phyloP scores from a whole-genome alignment of 371 early-diverging fungal genomes.

The Phascolomyces articulosus region DNA sequence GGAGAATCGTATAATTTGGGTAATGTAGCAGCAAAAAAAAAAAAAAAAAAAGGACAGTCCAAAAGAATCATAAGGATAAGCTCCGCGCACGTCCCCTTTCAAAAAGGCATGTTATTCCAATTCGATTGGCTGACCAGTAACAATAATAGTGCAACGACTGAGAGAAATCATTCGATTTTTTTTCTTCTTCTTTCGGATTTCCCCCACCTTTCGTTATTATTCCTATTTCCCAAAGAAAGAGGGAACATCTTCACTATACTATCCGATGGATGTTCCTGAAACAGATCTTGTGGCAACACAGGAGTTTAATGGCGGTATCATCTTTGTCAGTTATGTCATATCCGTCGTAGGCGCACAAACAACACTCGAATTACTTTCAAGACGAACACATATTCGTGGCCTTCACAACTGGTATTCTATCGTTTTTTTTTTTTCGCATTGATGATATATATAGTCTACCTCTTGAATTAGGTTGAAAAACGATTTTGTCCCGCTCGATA shows the following conservation, averaged over 20 bases:
- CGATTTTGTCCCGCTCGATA: not conserved
- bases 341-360: conserved; percentile 25
- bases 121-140: not conserved
- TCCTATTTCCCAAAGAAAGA: not conserved
- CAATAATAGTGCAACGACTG: not conserved
- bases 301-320: conserved; percentile 27
- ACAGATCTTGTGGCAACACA: conserved; percentile 13
- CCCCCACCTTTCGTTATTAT: not conserved
- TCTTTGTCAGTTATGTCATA: conserved; percentile 26
- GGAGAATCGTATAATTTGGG: not conserved
- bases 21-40: not conserved
- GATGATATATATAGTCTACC: not conserved
- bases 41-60: not conserved
- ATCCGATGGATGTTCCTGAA: conserved; percentile 4
- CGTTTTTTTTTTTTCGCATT: not conserved
- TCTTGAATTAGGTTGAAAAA: not conserved
- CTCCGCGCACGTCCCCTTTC: conserved; percentile 7
- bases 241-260: not conserved
- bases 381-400: conserved; percentile 28
- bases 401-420: conserved; percentile 24
- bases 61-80: not conserved
- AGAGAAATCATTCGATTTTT: conserved; percentile 3
- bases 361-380: conserved; percentile 21
- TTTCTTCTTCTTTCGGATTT: conserved; percentile 10
- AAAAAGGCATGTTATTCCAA: not conserved